A percentile compares a stretch with the other conserved stretches of the same genome.
phyloP scores from a whole-genome alignment of 2,329 filamentous ascomycete species.

The Neonectria punicea region DNA sequence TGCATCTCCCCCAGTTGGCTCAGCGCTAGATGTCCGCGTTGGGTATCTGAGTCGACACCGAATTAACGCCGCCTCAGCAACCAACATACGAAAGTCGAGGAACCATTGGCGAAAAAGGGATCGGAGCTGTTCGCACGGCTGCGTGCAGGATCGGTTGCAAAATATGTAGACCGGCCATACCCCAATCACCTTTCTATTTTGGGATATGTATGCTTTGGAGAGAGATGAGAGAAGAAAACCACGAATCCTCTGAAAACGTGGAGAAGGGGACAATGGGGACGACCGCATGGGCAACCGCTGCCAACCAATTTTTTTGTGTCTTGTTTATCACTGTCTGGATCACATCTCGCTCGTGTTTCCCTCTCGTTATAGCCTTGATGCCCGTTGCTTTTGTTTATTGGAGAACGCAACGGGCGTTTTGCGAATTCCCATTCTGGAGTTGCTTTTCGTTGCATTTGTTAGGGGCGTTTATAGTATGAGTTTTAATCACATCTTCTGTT shows the following conservation, averaged over 20 bases:
- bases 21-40: slow-evolving; percentile 25
- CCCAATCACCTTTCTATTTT: slow-evolving; percentile 11
- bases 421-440: slow-evolving; percentile 34
- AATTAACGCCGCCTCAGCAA: background rate
- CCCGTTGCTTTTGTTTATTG: slow-evolving; percentile 16
- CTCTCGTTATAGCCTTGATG: slow-evolving; percentile 19
- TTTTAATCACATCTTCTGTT: slow-evolving; percentile 42
- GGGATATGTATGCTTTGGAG: background rate
- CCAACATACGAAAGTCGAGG: background rate
- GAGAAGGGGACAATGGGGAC: slow-evolving; percentile 10
- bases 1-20: slow-evolving; percentile 41
- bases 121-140: background rate
- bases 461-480: slow-evolving; percentile 45
- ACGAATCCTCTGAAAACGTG: slow-evolving; percentile 1
- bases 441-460: slow-evolving; percentile 40
- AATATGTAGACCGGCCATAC: slow-evolving; percentile 1
- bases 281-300: slow-evolving; percentile 19
- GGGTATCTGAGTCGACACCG: background rate
- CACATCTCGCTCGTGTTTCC: slow-evolving; percentile 18
- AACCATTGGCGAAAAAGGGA: background rate
- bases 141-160: background rate
- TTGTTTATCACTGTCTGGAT: slow-evolving; percentile 26
- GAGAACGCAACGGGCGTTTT: slow-evolving; percentile 31
- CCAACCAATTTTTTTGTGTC: slow-evolving; percentile 21
- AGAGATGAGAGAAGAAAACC: slow-evolving; percentile 2